A percentile compares a stretch with the other conserved stretches of the same genome.
Conservation (phyloP, 805 yeast genomes). For the Kodamaea hsintzibuensis region DNA sequence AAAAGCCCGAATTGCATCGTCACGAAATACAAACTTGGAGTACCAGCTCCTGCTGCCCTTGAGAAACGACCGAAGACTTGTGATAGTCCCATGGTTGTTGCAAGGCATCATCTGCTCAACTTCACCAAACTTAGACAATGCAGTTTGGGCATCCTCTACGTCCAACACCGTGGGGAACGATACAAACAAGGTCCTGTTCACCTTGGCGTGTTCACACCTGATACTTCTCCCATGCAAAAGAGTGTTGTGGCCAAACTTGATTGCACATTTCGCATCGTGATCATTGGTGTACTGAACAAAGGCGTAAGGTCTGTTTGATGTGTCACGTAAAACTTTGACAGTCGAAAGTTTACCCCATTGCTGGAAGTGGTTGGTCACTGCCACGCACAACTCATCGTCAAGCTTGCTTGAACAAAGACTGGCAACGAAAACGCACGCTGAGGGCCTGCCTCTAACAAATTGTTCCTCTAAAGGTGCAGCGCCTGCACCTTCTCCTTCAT, state of each 20-base stretch:
- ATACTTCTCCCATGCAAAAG: conserved; percentile 71
- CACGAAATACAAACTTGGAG: conserved; percentile 75
- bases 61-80: conserved; percentile 2
- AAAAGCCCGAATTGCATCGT: conserved; percentile 85
- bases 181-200: conserved; percentile 79
- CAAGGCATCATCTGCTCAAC: conserved; percentile 62
- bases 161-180: conserved; percentile 29
- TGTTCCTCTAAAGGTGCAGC: background rate
- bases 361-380: conserved; percentile 68
- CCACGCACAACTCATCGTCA: conserved; percentile 70
- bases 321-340: conserved; percentile 83
- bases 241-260: conserved; percentile 67
- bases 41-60: conserved; percentile 58
- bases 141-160: conserved; percentile 35
- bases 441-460: conserved; percentile 59
- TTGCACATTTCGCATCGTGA: conserved; percentile 66
- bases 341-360: conserved; percentile 70
- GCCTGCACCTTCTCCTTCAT: background rate
- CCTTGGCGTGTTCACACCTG: conserved; percentile 89
- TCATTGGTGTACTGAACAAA: conserved; percentile 83
- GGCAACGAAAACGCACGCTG: conserved; percentile 88
- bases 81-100: conserved; percentile 29
- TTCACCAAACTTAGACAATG: conserved; percentile 64
- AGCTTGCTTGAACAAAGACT: conserved; percentile 63
- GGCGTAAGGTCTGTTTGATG: conserved; percentile 82